phyloP scores from a whole-genome alignment of 352 stramenopile genomes.

The Phytophthora fragariaefolia region DNA sequence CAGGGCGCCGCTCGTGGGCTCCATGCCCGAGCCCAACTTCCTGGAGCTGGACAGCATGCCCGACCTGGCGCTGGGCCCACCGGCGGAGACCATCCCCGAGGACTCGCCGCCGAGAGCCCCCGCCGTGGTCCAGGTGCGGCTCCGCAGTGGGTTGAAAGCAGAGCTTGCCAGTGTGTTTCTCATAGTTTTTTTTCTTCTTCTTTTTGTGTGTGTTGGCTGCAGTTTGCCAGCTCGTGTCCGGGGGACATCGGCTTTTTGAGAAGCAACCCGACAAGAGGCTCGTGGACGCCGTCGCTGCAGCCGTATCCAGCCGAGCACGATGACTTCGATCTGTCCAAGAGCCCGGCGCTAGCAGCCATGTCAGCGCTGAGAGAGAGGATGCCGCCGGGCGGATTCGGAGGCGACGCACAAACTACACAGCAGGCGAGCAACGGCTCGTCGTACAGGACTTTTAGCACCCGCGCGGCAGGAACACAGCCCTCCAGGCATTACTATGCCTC shows the following conservation, averaged over 20 bases:
- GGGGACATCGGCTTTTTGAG: slow-evolving; percentile 69
- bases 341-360: slow-evolving; percentile 69
- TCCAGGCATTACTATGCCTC: slow-evolving; percentile 41
- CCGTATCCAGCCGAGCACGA: slow-evolving; percentile 38
- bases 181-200: slow-evolving; percentile 3
- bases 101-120: slow-evolving; percentile 35
- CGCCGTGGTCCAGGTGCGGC: slow-evolving; percentile 55
- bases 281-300: slow-evolving; percentile 48
- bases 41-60: slow-evolving; percentile 61
- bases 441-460: slow-evolving; percentile 34
- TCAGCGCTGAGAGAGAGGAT: slow-evolving; percentile 59
- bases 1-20: slow-evolving; percentile 61
- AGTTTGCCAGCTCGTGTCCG: slow-evolving; percentile 78
- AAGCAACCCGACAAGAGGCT: slow-evolving; percentile 41
- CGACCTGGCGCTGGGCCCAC: slow-evolving; percentile 62
- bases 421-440: slow-evolving; percentile 28
- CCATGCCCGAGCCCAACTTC: slow-evolving; percentile 69
- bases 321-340: slow-evolving; percentile 79
- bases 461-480: slow-evolving; percentile 22
- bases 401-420: slow-evolving; percentile 21
- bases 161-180: slow-evolving; percentile 6
- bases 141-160: not conserved
- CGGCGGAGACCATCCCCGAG: slow-evolving; percentile 36
- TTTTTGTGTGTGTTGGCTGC: slow-evolving; percentile 1
- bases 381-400: slow-evolving; percentile 13